Evolutionary conservation across 108 stramenopile genomes (phyloP), one percentile per base, ranked within the genome.

Genomic region (Conticribra weissflogii): DNA sequence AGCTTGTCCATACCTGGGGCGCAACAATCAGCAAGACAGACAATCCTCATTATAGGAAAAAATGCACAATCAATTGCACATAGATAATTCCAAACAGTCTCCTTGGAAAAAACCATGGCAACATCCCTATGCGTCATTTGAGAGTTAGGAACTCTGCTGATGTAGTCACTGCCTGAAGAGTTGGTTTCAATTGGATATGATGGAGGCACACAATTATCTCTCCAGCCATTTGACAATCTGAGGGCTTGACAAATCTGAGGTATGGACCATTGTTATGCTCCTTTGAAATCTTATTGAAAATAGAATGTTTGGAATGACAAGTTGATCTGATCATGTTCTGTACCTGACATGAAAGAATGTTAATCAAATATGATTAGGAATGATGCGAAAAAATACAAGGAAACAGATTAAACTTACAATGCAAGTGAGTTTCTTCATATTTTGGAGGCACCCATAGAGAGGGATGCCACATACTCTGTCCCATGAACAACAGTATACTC

Each of bases 181-280:
- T 41, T 45, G 41, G 3, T 2, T 45, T 41, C 3, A 60, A 22
- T 2, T 41, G 36, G 7, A 60, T 7, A 0, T 45, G 0, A 12
- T 36, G 59, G 1, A 41, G 23, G 19, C 41, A 24, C 25, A 24
- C 32, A 19, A 60, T 51, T 4, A 14, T 3, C 12, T 5, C 16
- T 41, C 58, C 58, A 33, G 31, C 58, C 58, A 59, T 59, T 32
- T 34, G 3, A n/a, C 58, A 59, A 18, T 59, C 58, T 19, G 58
- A 59, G 12, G 19, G 18, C 4, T 51, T 51, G 19, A 51, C 19
- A 17, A 51, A 51, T 16, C 50, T 18, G 16, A 59, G 14, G 7
- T 33, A 15, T 3, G 22, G 18, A 7, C 58, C 58, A 31, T 33
- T 16, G 34, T 59, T 59, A 32, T 59, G 58, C 34, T 59, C 5